phyloP scores from a whole-genome alignment of 2,329 filamentous ascomycete genomes.

The Pseudocercospora eumusae region DNA sequence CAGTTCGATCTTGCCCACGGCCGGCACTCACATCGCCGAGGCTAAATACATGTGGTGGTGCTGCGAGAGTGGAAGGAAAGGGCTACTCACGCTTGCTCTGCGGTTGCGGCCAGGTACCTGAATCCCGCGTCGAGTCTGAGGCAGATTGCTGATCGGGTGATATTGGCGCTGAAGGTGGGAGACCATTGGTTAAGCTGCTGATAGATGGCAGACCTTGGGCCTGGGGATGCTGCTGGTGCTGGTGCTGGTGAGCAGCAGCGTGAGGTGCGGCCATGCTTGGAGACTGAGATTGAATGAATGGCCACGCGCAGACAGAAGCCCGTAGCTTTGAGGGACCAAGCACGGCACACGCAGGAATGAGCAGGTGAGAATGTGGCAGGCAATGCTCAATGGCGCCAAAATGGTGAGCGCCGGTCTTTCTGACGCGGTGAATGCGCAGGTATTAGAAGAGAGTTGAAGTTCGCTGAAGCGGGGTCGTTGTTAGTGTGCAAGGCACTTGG shows the following conservation, averaged over 20 bases:
- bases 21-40: neutral
- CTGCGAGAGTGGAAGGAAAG: neutral
- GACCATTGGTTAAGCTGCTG: conserved; percentile 41
- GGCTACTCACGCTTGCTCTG: conserved; percentile 43
- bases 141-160: conserved; percentile 38
- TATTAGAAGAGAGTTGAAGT: conserved; percentile 10
- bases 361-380: neutral
- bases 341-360: neutral
- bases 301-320: neutral
- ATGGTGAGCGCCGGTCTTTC: conserved; percentile 8
- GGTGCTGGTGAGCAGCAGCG: conserved; percentile 21
- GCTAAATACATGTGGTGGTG: neutral
- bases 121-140: conserved; percentile 40
- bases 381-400: neutral
- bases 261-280: conserved; percentile 33
- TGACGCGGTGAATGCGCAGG: conserved; percentile 11
- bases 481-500: conserved; percentile 11
- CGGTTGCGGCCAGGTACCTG: conserved; percentile 42
- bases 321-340: neutral
- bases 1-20: neutral
- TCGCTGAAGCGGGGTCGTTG: conserved; percentile 11
- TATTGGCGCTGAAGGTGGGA: conserved; percentile 35
- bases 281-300: neutral
- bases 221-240: conserved; percentile 27
- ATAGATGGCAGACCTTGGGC: conserved; percentile 41